Base-by-base conservation (phyloP, 768 basidiomycete species). In the Sporobolomyces roseus region DNA sequence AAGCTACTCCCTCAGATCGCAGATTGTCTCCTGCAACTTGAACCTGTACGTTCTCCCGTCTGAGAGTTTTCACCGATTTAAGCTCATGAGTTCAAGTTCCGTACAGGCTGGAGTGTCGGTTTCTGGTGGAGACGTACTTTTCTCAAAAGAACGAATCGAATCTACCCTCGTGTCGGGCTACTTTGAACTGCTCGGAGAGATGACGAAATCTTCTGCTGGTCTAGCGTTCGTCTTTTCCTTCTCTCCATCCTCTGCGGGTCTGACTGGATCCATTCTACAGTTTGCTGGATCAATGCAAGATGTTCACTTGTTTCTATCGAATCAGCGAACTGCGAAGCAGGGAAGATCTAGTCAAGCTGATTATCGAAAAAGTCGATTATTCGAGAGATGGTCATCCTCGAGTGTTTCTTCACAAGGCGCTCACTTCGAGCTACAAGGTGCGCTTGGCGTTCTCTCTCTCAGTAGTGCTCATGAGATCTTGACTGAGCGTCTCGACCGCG, bases 291-390 rank as follows among this genome's bases (percentile, higher is more conserved):
- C 89, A 89, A 74, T 88, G 88, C 79, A 90, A 89, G 75, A 84
- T 97, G 32, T 98, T 97, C 78, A 98, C 93, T 1, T 88, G 90
- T 0, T 93, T 98, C 78, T 98, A 98, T 77, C 93, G 93, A 77
- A 80, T 98, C 50, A 91, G 88, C 75, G 96, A 98, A 76, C 83
- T 97, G 41, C 83, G 88, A 30, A 89, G 88, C 78, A 83, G 96
- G 43, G 93, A 97, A 76, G 93, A 98, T 77, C 82, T 99, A 51
- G 90, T 93, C 65, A 90, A 88, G 74, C 87, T 86, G 2, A 90
- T 96, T 72, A 88, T 97, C 45, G 90, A 92, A 74, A 90, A 90
- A 73, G 80, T 96, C 43, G 92, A 97, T 77, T 99, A 97, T 68
- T 46, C 54, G 33, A n/a, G 94, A 68, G 93, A 97, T 78, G 93